Conservation (phyloP, 1,284 basidiomycete genomes). For the Rhodotorula sp. region DNA sequence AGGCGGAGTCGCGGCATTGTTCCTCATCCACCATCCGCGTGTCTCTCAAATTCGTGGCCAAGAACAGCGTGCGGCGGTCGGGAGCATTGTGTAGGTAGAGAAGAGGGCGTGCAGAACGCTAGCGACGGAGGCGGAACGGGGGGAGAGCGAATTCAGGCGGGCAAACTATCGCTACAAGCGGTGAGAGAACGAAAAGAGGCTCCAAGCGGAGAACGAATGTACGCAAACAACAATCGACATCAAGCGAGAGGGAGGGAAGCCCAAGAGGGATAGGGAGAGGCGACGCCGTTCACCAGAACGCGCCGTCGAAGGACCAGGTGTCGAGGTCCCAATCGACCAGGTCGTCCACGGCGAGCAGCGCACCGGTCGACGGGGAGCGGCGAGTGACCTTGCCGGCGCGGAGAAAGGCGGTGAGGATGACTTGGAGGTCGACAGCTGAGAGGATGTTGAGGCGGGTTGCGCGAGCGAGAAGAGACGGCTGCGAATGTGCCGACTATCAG, state of each 20-base stretch:
- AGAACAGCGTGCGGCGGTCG: no score
- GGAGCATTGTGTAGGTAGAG: no score
- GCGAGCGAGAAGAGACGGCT: not conserved
- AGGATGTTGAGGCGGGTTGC: not conserved
- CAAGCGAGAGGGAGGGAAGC: not conserved
- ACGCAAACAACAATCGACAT: not conserved
- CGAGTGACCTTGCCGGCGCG: conserved; percentile 1
- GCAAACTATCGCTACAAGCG: no score
- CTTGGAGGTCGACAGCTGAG: conserved; percentile 8
- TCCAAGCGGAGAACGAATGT: no score
- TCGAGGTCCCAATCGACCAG: conserved; percentile 14
- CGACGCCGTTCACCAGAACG: not conserved
- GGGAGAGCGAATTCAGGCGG: no score
- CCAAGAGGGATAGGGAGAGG: not conserved
- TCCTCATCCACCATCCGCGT: no score
- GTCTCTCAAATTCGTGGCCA: no score
- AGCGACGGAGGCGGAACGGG: no score
- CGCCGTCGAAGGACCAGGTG: not conserved
- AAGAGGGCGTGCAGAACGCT: no score
- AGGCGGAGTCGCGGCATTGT: no score
- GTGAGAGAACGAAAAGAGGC: no score
- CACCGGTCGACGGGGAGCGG: not conserved
- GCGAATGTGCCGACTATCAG: not conserved
- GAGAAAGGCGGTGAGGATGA: conserved; percentile 12
- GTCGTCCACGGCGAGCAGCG: not conserved